These are phyloP conservation scores for Aureobasidium mangrovei DNA, from an alignment of 2,329 filamentous ascomycete genomes.

Conservation along the genomic window DNA sequence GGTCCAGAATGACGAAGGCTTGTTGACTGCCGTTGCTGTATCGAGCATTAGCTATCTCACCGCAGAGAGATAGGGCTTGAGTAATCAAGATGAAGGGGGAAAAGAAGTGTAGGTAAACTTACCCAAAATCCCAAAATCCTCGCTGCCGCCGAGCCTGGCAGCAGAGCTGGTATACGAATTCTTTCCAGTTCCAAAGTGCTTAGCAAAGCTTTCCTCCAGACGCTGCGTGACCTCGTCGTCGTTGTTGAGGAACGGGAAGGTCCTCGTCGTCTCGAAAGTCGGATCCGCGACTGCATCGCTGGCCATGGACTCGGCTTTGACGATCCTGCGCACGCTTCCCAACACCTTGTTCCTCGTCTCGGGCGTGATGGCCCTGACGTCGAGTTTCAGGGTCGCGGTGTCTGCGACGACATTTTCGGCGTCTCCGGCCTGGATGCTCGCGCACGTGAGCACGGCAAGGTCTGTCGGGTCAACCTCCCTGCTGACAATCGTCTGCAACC, in stretches of 20 bases:
- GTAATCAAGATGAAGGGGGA: neutral
- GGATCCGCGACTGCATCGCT: slow-evolving; percentile 38
- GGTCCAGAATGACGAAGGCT: slow-evolving; percentile 46
- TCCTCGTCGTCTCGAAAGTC: slow-evolving; percentile 32
- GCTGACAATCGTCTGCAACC: slow-evolving; percentile 51
- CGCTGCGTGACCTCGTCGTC: slow-evolving; percentile 36
- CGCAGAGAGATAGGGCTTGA: neutral
- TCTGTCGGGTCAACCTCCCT: slow-evolving; percentile 47
- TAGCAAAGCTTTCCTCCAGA: slow-evolving; percentile 37
- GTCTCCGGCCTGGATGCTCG: slow-evolving; percentile 49
- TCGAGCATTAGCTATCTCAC: slow-evolving; percentile 2
- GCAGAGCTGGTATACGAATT: slow-evolving; percentile 32
- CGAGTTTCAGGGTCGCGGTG: slow-evolving; percentile 45
- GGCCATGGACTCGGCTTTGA: slow-evolving; percentile 47
- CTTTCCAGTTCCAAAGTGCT: slow-evolving; percentile 35
- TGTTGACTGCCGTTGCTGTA: slow-evolving; percentile 35
- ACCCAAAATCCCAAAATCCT: slow-evolving; percentile 52
- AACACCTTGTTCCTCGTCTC: slow-evolving; percentile 42
- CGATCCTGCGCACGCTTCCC: slow-evolving; percentile 42
- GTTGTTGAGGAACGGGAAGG: slow-evolving; percentile 46
- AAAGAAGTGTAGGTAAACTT: slow-evolving; percentile 18
- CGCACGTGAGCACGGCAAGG: slow-evolving; percentile 50
- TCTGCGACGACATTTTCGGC: slow-evolving; percentile 54
- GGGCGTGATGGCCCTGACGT: slow-evolving; percentile 42
- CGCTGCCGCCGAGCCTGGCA: slow-evolving; percentile 39